Evolutionary conservation across 495 filamentous ascomycete species (phyloP).

Genomic region (Parathielavia appendiculata): DNA sequence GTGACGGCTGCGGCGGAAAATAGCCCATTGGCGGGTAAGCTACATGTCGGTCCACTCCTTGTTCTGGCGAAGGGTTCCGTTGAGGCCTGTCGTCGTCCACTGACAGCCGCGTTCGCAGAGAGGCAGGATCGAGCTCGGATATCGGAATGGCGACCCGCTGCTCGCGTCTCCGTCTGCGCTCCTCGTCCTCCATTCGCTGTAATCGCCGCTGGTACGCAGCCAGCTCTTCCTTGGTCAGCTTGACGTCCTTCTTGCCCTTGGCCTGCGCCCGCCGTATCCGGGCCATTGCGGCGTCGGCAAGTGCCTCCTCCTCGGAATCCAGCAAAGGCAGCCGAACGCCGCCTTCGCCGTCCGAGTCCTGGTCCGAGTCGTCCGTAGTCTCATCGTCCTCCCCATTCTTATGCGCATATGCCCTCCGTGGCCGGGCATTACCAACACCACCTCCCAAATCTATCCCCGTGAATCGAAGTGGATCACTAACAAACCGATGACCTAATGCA

Average conservation of each 20-base stretch:
- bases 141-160: constrained; percentile 41
- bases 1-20: constrained; percentile 35
- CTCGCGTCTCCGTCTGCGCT: constrained; percentile 34
- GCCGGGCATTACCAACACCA: constrained; percentile 40
- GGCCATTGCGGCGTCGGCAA: constrained; percentile 68
- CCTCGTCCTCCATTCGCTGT: constrained; percentile 51
- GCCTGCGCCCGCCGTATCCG: constrained; percentile 70
- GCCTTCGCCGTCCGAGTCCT: constrained; percentile 51
- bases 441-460: constrained; percentile 54
- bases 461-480: constrained; percentile 57
- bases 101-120: constrained; percentile 20
- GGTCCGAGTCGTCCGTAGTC: constrained; percentile 49
- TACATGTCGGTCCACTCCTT: constrained; percentile 17
- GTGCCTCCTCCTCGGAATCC: constrained; percentile 62
- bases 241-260: constrained; percentile 69
- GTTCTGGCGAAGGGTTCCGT: constrained; percentile 11
- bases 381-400: constrained; percentile 47
- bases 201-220: constrained; percentile 65
- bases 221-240: constrained; percentile 66
- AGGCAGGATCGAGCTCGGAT: constrained; percentile 32
- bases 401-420: constrained; percentile 41
- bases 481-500: constrained; percentile 39
- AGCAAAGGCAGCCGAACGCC: constrained; percentile 46
- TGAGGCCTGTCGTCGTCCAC: constrained; percentile 14
- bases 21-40: constrained; percentile 35